Evolutionary conservation across 345 rosid genomes (phyloP), one percentile per base, ranked within the genome.

Genomic region (Hibiscus tridactylites): DNA sequence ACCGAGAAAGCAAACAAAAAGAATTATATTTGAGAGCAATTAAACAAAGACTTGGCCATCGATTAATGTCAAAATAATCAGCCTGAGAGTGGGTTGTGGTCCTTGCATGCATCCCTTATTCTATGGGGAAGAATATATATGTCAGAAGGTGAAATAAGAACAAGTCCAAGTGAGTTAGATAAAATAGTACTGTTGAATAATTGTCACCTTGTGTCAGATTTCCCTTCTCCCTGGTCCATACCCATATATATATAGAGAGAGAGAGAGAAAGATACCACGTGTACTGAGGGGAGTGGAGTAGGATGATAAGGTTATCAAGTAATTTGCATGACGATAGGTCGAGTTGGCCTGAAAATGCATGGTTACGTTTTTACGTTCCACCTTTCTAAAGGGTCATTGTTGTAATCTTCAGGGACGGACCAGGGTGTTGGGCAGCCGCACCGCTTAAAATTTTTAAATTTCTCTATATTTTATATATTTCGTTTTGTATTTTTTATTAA

Each of bases 341-440:
- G 44, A 39, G 44, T 39, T 39, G 10, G 44, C 44, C 10, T 39
- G 44, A 39, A 39, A 39, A 39, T 8, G 44, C 44, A 70, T 53
- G 85, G 71, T 73, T 37, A 71, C 65, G 77, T 74, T 76, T 74
- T 68, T 39, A 52, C 15, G 50, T 61, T 11, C 66, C 24, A 35
- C 12, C 12, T 9, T 44, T 31, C 44, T 17, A 29, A 54, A 74
- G 61, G 74, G 65, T 72, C 79, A 68, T 69, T 21, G 50, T 47
- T 53, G 53, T 65, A 63, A 59, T 61, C 67, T 57, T 21, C 24
- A 21, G 0, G 21, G 21, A 21, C 21, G 21, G 21, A 0, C 0
- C 21, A 21, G 21, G 21, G 21, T 21, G 21, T 0, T 21, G 21
- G 21, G 0, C 21, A 21, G 21, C 21, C 21, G 21, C 21, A 21